A percentile compares a stretch with the other conserved stretches of the same genome.
Conservation (phyloP, 2,329 filamentous ascomycete genomes). For the Pseudogymnoascus sp. region DNA sequence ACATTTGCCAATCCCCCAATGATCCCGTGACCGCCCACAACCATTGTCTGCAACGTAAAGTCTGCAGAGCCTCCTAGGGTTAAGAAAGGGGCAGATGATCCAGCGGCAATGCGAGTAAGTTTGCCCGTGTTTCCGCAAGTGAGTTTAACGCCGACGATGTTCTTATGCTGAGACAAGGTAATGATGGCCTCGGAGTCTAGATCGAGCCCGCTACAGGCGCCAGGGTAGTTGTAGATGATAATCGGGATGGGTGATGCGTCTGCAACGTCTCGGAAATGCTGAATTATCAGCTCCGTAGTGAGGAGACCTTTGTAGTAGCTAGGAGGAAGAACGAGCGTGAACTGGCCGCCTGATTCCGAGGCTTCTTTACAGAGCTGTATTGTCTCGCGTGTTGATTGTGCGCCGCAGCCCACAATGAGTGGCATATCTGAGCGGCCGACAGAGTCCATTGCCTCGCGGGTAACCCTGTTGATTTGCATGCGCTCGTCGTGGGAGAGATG, state of each 20-base stretch:
- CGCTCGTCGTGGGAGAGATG: conserved; percentile 52
- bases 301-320: conserved; percentile 54
- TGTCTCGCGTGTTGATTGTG: conserved; percentile 54
- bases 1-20: conserved; percentile 64
- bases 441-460: conserved; percentile 49
- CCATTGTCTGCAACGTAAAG: conserved; percentile 59
- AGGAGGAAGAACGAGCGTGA: conserved; percentile 55
- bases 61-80: conserved; percentile 63
- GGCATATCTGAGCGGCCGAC: conserved; percentile 47
- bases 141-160: conserved; percentile 31
- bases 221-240: conserved; percentile 40
- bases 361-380: conserved; percentile 54
- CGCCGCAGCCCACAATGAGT: conserved; percentile 55
- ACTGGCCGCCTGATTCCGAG: conserved; percentile 50
- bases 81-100: conserved; percentile 50
- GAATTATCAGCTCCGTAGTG: conserved; percentile 40
- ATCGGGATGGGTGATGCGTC: conserved; percentile 34
- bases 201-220: conserved; percentile 34
- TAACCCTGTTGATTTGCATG: conserved; percentile 45
- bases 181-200: conserved; percentile 36
- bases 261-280: conserved; percentile 49
- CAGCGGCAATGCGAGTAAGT: conserved; percentile 43
- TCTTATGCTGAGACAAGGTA: conserved; percentile 34
- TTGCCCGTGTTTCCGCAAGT: conserved; percentile 46
- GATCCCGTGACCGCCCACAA: conserved; percentile 59